Evolutionary conservation across 495 filamentous ascomycete genomes (phyloP).

Genomic region (Neurospora terricola): DNA sequence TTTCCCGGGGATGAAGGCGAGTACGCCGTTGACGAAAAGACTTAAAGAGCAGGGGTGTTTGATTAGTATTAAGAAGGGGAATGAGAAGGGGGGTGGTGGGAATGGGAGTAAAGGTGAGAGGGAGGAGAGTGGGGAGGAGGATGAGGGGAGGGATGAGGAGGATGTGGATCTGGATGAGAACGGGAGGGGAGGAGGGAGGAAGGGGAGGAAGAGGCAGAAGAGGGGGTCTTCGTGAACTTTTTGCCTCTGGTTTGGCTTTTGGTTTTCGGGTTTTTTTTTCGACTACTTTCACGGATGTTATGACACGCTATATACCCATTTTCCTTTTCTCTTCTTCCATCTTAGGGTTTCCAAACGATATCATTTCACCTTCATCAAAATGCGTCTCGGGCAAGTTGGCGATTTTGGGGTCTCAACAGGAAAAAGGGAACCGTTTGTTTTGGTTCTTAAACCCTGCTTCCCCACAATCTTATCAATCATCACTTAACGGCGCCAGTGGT

Average conservation of each 20-base stretch:
- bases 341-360: neutral
- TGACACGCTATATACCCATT: neutral
- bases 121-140: constrained; percentile 29
- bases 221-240: neutral
- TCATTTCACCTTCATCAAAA: neutral
- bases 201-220: constrained; percentile 10
- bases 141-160: constrained; percentile 26
- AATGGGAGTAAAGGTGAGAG: constrained; percentile 38
- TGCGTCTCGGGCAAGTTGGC: neutral
- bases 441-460: neutral
- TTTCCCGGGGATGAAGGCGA: constrained; percentile 84
- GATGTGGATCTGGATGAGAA: constrained; percentile 21
- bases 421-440: neutral
- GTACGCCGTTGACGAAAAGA: constrained; percentile 55
- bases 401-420: neutral
- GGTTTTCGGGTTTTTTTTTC: too few species aligned
- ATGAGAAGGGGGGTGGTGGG: constrained; percentile 42
- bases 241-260: too few species aligned
- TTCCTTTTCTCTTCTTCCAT: neutral
- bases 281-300: neutral
- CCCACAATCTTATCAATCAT: neutral
- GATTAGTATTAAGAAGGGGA: constrained; percentile 77
- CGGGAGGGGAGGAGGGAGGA: neutral
- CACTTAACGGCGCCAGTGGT: constrained; percentile 21
- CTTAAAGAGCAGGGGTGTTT: constrained; percentile 66